Evolutionary conservation across 257 asterid genomes (phyloP).

Genomic region (Solanum virginianum): DNA sequence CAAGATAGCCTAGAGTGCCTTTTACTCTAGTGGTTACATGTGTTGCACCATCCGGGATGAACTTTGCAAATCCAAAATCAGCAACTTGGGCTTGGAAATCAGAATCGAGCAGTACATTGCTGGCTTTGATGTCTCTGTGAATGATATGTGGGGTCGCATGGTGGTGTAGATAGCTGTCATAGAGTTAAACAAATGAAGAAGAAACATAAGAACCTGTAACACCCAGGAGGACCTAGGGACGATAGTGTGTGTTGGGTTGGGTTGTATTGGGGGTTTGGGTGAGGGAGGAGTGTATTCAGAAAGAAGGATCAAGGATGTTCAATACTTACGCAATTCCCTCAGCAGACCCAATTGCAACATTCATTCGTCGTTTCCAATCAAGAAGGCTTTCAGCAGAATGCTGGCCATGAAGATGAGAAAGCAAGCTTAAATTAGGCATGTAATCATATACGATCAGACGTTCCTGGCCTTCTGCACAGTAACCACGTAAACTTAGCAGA

Average conservation of each 20-base stretch:
- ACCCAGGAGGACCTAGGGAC: background rate
- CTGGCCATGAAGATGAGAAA: constrained; percentile 89
- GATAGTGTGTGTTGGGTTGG: background rate
- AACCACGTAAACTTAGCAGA: constrained; percentile 73
- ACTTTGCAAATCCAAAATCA: constrained; percentile 81
- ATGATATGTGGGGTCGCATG: constrained; percentile 80
- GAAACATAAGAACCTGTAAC: background rate
- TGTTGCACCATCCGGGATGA: constrained; percentile 85
- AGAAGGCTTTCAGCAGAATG: constrained; percentile 81
- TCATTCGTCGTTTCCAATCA: constrained; percentile 76
- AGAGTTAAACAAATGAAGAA: background rate
- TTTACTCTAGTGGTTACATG: constrained; percentile 75
- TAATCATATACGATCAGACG: constrained; percentile 81
- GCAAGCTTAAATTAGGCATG: constrained; percentile 77
- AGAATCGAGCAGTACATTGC: constrained; percentile 66
- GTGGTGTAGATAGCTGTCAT: constrained; percentile 67
- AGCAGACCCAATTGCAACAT: constrained; percentile 75
- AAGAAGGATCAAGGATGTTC: background rate
- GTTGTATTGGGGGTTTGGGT: background rate
- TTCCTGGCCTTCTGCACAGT: constrained; percentile 91
- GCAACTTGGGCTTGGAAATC: constrained; percentile 78
- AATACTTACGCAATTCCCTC: constrained; percentile 74
- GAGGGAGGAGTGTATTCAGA: background rate
- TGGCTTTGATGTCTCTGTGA: constrained; percentile 82
- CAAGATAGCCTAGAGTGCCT: constrained; percentile 92